Conservation (phyloP, 352 stramenopile genomes). For the Phytophthora uliginosa region DNA sequence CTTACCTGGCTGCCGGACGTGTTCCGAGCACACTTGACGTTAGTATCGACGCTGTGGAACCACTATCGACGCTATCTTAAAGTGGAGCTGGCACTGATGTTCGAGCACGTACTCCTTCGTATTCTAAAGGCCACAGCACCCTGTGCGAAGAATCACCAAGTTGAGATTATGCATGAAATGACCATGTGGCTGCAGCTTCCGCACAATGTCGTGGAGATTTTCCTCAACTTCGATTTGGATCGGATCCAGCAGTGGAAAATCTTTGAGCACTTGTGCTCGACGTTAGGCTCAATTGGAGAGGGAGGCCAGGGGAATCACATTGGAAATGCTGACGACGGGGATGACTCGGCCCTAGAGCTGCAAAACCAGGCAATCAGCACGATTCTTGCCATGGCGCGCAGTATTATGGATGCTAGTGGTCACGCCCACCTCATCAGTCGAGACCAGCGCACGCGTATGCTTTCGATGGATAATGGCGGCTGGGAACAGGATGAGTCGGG, state of each 20-base stretch:
- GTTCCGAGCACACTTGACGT: slow-evolving; percentile 66
- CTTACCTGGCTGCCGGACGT: slow-evolving; percentile 69
- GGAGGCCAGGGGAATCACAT: slow-evolving; percentile 42
- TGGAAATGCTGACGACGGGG: slow-evolving; percentile 46
- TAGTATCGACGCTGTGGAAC: slow-evolving; percentile 88
- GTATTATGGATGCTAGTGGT: slow-evolving; percentile 88
- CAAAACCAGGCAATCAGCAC: slow-evolving; percentile 79
- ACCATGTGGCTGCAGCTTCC: slow-evolving; percentile 84
- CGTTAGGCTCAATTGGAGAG: slow-evolving; percentile 82
- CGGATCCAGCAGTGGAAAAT: slow-evolving; percentile 91
- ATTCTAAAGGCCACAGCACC: slow-evolving; percentile 67
- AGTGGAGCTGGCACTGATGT: slow-evolving; percentile 83
- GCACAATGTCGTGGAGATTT: slow-evolving; percentile 91
- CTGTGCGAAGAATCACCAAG: slow-evolving; percentile 64
- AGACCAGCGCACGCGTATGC: slow-evolving; percentile 74
- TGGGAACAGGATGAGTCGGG: slow-evolving; percentile 85
- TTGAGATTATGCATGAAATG: slow-evolving; percentile 86
- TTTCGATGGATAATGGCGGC: slow-evolving; percentile 88
- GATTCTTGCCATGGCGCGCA: slow-evolving; percentile 83
- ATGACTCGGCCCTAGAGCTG: slow-evolving; percentile 45
- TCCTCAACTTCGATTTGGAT: slow-evolving; percentile 91
- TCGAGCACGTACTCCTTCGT: slow-evolving; percentile 84
- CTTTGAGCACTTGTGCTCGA: slow-evolving; percentile 85
- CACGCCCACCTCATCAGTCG: slow-evolving; percentile 89
- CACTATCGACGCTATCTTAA: slow-evolving; percentile 88